Percentiles rank a stretch among this genome's conserved stretches.
Conservation (phyloP, 1,139 yeast species). For the Debaryomycetaceae sp. region DNA sequence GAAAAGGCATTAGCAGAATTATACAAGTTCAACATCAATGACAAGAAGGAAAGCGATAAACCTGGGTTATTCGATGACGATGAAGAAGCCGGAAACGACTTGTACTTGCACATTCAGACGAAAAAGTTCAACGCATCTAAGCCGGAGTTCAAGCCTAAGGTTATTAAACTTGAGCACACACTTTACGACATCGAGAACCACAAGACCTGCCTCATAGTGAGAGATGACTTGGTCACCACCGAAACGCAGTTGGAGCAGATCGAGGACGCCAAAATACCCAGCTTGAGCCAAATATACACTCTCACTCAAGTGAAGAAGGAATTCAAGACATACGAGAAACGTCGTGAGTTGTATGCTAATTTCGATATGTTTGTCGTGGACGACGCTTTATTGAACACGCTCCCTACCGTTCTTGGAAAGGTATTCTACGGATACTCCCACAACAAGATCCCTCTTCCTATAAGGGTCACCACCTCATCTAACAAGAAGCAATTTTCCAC, state of each 20-base stretch:
- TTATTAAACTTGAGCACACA: conserved; percentile 53
- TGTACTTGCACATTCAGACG: conserved; percentile 59
- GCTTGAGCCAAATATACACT: conserved; percentile 48
- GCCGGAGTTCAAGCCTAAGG: conserved; percentile 70
- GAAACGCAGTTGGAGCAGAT: conserved; percentile 59
- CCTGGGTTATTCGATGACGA: conserved; percentile 41
- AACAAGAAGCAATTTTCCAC: conserved; percentile 46
- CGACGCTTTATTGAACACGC: conserved; percentile 71
- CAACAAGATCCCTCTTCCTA: conserved; percentile 68
- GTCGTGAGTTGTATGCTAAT: conserved; percentile 57
- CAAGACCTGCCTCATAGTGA: conserved; percentile 67
- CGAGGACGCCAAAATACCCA: conserved; percentile 52
- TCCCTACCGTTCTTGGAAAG: conserved; percentile 84
- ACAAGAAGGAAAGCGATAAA: conserved; percentile 26
- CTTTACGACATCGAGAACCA: conserved; percentile 44
- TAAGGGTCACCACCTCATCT: conserved; percentile 45
- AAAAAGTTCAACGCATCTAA: conserved; percentile 61
- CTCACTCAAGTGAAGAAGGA: conserved; percentile 61
- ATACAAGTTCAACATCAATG: conserved; percentile 35
- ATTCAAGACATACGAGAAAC: conserved; percentile 66
- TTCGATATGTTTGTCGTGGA: conserved; percentile 80
- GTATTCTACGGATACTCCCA: conserved; percentile 56
- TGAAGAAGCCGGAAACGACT: conserved; percentile 50
- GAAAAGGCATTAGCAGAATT: conserved; percentile 53
- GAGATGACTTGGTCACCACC: conserved; percentile 59